Base-by-base conservation (phyloP, 2,329 filamentous ascomycete species). In the Fusarium marasasianum region DNA sequence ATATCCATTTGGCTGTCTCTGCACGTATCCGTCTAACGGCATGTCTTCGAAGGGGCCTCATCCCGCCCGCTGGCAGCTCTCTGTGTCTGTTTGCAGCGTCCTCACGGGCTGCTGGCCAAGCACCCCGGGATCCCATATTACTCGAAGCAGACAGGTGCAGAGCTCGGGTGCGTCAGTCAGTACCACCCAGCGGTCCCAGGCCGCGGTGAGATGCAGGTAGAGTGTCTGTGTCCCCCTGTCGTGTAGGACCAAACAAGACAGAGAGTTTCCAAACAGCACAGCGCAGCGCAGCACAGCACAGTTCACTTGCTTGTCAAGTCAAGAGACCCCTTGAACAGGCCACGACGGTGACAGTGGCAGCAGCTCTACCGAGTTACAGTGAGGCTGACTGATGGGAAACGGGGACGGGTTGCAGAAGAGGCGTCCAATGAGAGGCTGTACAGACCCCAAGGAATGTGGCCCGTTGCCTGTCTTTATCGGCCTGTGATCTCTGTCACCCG, bases 101-200 rank as follows among this genome's bases (percentile, higher is more conserved):
- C 58, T 58, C 50, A 55, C 63, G 60, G 63, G 59, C 47, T 72
- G 54, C 67, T 72, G 59, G 67, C 71, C 56, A 35, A 66, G 51
- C n/a, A 64, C 76, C 74, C 68, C 68, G 51, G 66, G 59, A 53
- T 55, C 48, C 26, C 54, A 60, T 56, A 74, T 75, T 77, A 64
- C 77, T 77, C 54, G 63, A 78, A 76, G 65, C 29, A 75, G 76
- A 73, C 70, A 58, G 69, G 51, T 78, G 77, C 77, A 78, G 77
- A 40, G 43, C 64, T 47, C 40, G 44, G 45, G 59, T 72, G 66
- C 55, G 57, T 69, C 58, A 76, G 56, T 71, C 59, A 77, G 74
- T 77, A 66, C 75, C 64, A 77, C 76, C 64, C 63, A 73, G 72
- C 58, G 66, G 55, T 72, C 58, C 71, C 63, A 72, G 55, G 58